A percentile compares a stretch with the other conserved stretches of the same genome.
These are phyloP conservation scores for Ogataea hybrid DNA, from an alignment of 1,139 yeast species.

Conservation along the genomic window DNA sequence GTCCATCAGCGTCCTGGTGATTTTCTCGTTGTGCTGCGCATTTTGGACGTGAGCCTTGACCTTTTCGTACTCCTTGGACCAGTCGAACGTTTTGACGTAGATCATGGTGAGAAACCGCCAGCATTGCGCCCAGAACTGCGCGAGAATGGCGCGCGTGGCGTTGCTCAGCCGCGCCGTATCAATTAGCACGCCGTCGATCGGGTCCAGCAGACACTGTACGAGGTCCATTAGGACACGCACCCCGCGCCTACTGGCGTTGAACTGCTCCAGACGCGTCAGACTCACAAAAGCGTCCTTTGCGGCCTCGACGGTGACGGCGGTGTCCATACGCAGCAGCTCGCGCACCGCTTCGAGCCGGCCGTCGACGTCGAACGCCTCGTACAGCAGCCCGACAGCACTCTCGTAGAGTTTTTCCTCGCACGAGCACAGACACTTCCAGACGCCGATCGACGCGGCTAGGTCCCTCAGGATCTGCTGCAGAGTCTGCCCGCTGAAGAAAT, in stretches of 20 bases:
- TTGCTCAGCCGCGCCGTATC: conserved; percentile 32
- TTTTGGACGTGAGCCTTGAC: conserved; percentile 21
- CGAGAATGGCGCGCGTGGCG: conserved; percentile 22
- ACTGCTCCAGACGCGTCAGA: conserved; percentile 30
- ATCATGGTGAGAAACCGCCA: conserved; percentile 76
- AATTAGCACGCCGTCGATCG: conserved; percentile 52
- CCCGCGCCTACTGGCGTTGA: conserved; percentile 53
- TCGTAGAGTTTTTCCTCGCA: conserved; percentile 54
- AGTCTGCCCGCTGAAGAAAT: conserved; percentile 40
- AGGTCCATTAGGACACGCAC: conserved; percentile 77
- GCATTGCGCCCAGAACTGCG: conserved; percentile 58
- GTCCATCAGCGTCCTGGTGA: conserved; percentile 26
- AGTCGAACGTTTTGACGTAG: conserved; percentile 62
- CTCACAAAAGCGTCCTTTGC: conserved; percentile 15
- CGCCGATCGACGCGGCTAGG: conserved; percentile 43
- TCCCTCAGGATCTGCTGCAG: conserved; percentile 42
- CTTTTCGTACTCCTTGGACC: conserved; percentile 43
- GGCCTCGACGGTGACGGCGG: conserved; percentile 30
- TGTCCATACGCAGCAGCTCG: conserved; percentile 45
- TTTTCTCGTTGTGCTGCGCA: conserved; percentile 22
- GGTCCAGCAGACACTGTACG: conserved; percentile 60
- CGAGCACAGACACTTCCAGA: conserved; percentile 70
- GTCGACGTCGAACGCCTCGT: conserved; percentile 75
- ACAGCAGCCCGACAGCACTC: conserved; percentile 67
- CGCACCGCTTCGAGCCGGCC: conserved; percentile 71